A percentile compares a stretch with the other conserved stretches of the same genome.
Evolutionary conservation across 768 basidiomycete species (phyloP).

Genomic region (Gloeophyllum trabeum): DNA sequence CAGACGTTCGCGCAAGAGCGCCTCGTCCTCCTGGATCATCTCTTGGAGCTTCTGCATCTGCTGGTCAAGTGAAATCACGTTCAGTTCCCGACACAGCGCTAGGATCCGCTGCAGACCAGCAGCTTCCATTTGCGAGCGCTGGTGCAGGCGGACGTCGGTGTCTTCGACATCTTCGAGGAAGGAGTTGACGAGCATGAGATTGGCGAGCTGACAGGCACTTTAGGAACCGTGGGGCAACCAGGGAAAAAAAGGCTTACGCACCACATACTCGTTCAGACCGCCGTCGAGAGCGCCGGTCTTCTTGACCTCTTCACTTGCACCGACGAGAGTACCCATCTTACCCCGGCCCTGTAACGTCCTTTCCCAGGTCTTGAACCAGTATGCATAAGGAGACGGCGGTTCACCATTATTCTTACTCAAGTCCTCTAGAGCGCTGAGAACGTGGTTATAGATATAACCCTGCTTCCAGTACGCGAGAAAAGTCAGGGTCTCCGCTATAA

Average conservation of each 20-base stretch:
- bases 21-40: constrained; percentile 66
- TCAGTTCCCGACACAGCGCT: constrained; percentile 54
- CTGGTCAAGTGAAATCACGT: constrained; percentile 50
- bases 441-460: constrained; percentile 48
- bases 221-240: too few relatives aligned
- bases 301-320: constrained; percentile 85
- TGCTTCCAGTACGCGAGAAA: constrained; percentile 62
- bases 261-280: constrained; percentile 78
- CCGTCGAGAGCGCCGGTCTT: constrained; percentile 53
- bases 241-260: constrained; percentile 25
- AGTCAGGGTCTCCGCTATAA: constrained; percentile 67
- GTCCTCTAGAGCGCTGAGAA: constrained; percentile 64
- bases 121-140: constrained; percentile 83
- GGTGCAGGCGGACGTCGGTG: constrained; percentile 74
- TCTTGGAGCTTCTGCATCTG: constrained; percentile 51
- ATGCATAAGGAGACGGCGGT: constrained; percentile 58
- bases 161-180: constrained; percentile 62
- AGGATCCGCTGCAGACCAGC: constrained; percentile 73
- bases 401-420: constrained; percentile 56
- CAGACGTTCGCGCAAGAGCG: constrained; percentile 56
- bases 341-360: constrained; percentile 71
- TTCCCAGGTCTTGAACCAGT: constrained; percentile 84
- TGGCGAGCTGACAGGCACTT: constrained; percentile 63
- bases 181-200: constrained; percentile 61
- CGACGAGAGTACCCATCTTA: constrained; percentile 91